Evolutionary conservation across 176 grass and related monocot genomes (phyloP).

Genomic region (Elaeis guineensis): DNA sequence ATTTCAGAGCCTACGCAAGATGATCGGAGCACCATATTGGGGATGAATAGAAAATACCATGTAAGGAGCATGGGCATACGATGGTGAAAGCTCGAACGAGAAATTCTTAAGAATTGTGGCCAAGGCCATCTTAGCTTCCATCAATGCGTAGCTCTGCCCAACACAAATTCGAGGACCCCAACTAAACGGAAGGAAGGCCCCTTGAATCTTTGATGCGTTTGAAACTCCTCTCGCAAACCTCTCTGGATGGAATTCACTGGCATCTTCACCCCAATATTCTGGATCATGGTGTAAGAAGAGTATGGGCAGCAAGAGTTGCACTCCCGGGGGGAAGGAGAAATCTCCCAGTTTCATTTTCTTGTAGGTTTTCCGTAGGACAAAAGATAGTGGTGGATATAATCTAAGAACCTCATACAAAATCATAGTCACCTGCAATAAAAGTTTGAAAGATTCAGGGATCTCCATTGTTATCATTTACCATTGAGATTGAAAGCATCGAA

Average conservation of each 20-base stretch:
- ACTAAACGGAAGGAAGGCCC: slow-evolving; percentile 42
- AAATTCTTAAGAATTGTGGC: not conserved
- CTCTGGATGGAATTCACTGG: slow-evolving; percentile 36
- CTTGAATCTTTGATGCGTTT: slow-evolving; percentile 27
- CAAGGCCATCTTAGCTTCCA: not conserved
- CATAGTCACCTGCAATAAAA: slow-evolving; percentile 33
- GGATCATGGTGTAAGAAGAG: slow-evolving; percentile 36
- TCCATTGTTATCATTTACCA: too few species aligned
- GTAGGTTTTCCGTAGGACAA: slow-evolving; percentile 12
- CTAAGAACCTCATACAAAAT: slow-evolving; percentile 44
- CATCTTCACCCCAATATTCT: slow-evolving; percentile 33
- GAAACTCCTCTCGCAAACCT: slow-evolving; percentile 36
- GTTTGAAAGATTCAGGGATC: too few species aligned
- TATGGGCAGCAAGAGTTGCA: slow-evolving; percentile 20
- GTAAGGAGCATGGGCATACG: not conserved
- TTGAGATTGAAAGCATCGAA: too few species aligned
- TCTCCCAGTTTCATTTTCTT: slow-evolving; percentile 27
- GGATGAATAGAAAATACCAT: not conserved
- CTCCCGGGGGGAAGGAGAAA: slow-evolving; percentile 27
- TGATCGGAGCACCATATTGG: not conserved
- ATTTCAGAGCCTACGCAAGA: not conserved
- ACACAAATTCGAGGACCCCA: slow-evolving; percentile 38
- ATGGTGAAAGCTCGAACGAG: not conserved
- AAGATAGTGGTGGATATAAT: slow-evolving; percentile 19
- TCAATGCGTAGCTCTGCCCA: slow-evolving; percentile 40